Percentiles rank a stretch among this genome's conserved stretches.
Evolutionary conservation across 2,329 filamentous ascomycete genomes (phyloP).

Genomic region (Phyllosticta citribraziliensis): DNA sequence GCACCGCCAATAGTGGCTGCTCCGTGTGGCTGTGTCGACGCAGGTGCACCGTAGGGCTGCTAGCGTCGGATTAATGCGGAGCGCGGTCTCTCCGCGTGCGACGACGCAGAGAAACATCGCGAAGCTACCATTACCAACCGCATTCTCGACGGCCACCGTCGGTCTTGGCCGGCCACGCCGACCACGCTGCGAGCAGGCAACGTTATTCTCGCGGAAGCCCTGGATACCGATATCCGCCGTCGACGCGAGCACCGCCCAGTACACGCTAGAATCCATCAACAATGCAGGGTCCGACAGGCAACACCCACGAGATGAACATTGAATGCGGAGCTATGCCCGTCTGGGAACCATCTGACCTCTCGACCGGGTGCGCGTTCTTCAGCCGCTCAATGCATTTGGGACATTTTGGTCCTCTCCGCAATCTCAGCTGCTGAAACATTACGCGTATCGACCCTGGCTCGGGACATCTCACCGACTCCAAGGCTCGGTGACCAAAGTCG

Average conservation of each 20-base stretch:
- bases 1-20: background rate
- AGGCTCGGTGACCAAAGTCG: too few relatives aligned
- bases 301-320: background rate
- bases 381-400: background rate
- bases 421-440: background rate
- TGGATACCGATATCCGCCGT: background rate
- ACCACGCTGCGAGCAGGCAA: background rate
- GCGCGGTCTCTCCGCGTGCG: background rate
- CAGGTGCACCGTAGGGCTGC: background rate
- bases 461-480: background rate
- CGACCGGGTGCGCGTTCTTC: background rate
- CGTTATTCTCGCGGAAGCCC: background rate
- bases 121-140: background rate
- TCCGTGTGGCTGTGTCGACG: background rate
- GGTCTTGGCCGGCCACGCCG: background rate
- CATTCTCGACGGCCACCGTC: background rate
- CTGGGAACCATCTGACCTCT: background rate
- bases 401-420: background rate
- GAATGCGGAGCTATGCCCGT: background rate
- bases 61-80: background rate
- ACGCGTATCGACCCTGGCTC: background rate
- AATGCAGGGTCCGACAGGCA: background rate
- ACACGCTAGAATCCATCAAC: background rate
- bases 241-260: background rate
- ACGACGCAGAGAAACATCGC: background rate